Evolutionary conservation across 2,329 filamentous ascomycete species (phyloP), one percentile per base, ranked within the genome.

Genomic region (Venturia carpophila): DNA sequence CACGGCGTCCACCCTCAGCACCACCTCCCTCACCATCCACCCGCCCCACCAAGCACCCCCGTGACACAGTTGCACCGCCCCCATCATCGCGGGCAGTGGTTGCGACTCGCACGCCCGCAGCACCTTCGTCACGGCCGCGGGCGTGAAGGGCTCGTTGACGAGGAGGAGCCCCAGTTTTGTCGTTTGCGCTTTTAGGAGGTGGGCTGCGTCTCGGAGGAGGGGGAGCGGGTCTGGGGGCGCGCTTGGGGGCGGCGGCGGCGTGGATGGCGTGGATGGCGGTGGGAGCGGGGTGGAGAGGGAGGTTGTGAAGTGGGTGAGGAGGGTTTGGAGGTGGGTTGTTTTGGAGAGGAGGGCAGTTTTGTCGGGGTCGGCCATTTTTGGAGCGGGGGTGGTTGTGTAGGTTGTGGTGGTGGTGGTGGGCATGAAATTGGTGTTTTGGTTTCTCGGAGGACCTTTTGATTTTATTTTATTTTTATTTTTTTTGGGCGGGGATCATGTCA

Each of bases 81-180:
- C 87, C 58, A 90, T 85, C 30, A 95, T 80, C 2, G 85, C 89
- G 0, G 90, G 89, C 0, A 96, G 80, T n/a, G 90, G 85, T 0
- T 86, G 86, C 15, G 84, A 81, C 27, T 87, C 82, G n/a, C 96
- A 81, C 66, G 92, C 86, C 42, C 84, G 82, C 5, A 97, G 78
- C 17, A 95, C 85, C 30, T 83, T 86, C 11, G 77, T 78, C 42
- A 96, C 81, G 5, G 91, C 92, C 0, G 87, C 86, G 0, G 90
- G 87, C 0, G 92, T 94, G 69, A 96, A 95, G 0, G 93, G 92
- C 21, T 90, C 84, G 71, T 90, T 96, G 71, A 95, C 89, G 1
- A 94, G 84, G 15, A 97, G 83, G 0, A 97, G 86, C 0, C 90
- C 93, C 34, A 97, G 82, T 68, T 96, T 96, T 6, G 92, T 96